Evolutionary conservation across 148 eudicot species (phyloP), one percentile per base, ranked within the genome.

Genomic region (Oxyria digyna): DNA sequence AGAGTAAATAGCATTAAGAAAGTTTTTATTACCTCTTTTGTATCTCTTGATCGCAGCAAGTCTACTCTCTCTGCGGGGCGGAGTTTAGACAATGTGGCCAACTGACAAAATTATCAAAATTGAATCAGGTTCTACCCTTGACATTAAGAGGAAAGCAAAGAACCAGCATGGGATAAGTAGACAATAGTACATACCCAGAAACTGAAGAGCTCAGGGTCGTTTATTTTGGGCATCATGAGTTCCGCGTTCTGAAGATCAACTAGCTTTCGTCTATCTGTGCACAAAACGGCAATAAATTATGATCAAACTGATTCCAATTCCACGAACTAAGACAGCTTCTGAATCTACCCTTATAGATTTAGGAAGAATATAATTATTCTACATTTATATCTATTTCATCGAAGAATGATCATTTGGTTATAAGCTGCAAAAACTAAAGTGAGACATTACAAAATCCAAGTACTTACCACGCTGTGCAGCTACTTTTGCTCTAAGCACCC

Each of bases 131-230:
- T 59, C 20, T 59, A 14, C 27, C 20, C n/a, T 18, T 38, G 29
- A 63, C 42, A 31, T 14, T 37, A 20, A 66, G 8, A 9, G 17
- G 42, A 35, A 37, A 35, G 46, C 26, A 66, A 41, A 38, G 29
- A 65, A 37, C 7, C 8, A 66, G 17, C 3, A 20, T 32, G 6
- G n/a, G 66, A 62, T 6, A 37, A 17, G 45, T 32, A 32, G 10
- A 65, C 17, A 40, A 46, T 71, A 62, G 38, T 69, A 63, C 72
- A 76, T 88, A 95, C 99, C 99, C 99, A 95, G 33, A 95, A 95
- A 84, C 99, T 91, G 81, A 84, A 95, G 76, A 76, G 89, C 84
- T 95, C 97, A 18, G 96, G 99, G 81, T 91, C 85, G 20, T 75
- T 74, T 42, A 85, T 71, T 33, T 93, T 72, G 18, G 99, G 99